Percentiles rank a stretch among this genome's conserved stretches.
Evolutionary conservation across 2,329 filamentous ascomycete species (phyloP).

Genomic region (Coniosporium tulheliwenetii): DNA sequence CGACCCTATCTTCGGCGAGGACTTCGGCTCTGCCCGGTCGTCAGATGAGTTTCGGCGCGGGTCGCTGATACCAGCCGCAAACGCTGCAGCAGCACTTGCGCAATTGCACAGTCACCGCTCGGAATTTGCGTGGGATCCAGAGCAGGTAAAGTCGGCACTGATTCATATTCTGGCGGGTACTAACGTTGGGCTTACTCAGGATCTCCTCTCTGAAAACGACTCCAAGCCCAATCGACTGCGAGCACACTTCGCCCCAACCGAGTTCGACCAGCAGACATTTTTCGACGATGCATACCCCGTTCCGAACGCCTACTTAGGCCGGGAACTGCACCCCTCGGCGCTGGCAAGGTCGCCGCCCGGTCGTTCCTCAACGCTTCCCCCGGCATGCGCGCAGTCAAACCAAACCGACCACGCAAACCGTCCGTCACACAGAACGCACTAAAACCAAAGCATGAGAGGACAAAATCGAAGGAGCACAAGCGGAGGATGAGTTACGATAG

Average conservation of each 20-base stretch:
- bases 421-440: conserved; percentile 69
- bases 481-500: conserved; percentile 59
- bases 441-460: conserved; percentile 65
- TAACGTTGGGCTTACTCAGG: conserved; percentile 8
- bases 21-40: conserved; percentile 35
- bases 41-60: conserved; percentile 53
- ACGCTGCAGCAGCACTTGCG: conserved; percentile 72
- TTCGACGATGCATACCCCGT: conserved; percentile 26
- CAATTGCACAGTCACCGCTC: conserved; percentile 69
- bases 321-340: conserved; percentile 71
- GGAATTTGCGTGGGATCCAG: conserved; percentile 63
- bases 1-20: conserved; percentile 6
- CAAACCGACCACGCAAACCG: conserved; percentile 63
- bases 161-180: no score
- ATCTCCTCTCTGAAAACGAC: conserved; percentile 21
- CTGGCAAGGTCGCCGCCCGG: conserved; percentile 68
- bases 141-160: conserved; percentile 44
- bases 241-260: conserved; percentile 22
- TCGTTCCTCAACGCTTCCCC: conserved; percentile 81
- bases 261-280: conserved; percentile 57
- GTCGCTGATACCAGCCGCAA: conserved; percentile 51
- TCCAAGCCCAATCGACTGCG: conserved; percentile 20
- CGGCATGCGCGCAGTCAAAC: conserved; percentile 56
- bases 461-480: conserved; percentile 58
- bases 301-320: conserved; percentile 43